Base-by-base conservation (phyloP, 768 basidiomycete genomes). In the Tylopilus intermedius region DNA sequence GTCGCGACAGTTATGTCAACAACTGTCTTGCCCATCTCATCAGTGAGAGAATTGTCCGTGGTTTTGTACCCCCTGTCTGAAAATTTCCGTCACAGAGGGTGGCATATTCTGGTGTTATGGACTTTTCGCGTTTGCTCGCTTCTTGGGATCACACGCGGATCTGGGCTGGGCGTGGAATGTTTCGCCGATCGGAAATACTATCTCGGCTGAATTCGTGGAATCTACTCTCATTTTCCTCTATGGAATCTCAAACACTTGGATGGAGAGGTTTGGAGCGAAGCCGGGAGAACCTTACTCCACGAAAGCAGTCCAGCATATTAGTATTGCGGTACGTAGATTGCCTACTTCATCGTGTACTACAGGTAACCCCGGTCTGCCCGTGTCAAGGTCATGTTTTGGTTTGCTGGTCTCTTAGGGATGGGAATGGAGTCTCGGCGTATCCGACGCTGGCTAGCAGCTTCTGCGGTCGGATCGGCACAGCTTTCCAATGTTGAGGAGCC, bases 141-240 rank as follows among this genome's bases (percentile, higher is more conserved):
- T 90, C 73, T 81, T 95, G 45, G 94, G 94, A 26, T 82, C 90
- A 5, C 93, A 85, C 67, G 79, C 90, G 22, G 83, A 90, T 45
- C 70, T 82, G 29, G 95, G 95, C 4, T 98, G 94, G 94, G 90
- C 95, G 14, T 98, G 94, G 94, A 98, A 98, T 66, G 73, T 78
- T 26, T 74, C 82, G 0, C 86, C 83, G 0, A 67, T 71, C 4
- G 72, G 73, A 21, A 70, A 72, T 22, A 72, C 72, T 42, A 75
- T 78, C 8, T 81, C 84, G 7, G 88, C 84, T 5, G 90, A 92
- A 67, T 86, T 90, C 49, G 76, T 84, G 52, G 90, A 93, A 69
- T 90, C 85, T 0, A 63, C 75, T 9, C 78, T 91, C 47, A 94
- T 97, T 61, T 94, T 94, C 71, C 32, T 83, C 0, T 98, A 97